Evolutionary conservation across 352 stramenopile species (phyloP).

Genomic region (Phytophthora crassamura): DNA sequence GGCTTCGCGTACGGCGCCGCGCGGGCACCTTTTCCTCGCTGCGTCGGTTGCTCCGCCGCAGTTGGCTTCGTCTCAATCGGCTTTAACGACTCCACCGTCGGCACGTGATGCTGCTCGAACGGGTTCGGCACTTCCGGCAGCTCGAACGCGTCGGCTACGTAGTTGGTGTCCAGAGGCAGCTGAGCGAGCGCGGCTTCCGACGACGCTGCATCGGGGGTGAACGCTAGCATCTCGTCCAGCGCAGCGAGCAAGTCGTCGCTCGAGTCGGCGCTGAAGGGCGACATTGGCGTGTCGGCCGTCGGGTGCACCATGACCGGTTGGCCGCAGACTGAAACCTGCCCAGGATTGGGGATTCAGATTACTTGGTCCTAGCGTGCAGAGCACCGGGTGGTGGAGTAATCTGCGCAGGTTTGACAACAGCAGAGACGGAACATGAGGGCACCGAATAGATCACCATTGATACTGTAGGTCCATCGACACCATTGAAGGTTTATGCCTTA

Average conservation of each 20-base stretch:
- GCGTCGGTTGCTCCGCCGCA: background rate
- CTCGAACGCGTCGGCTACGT: slow-evolving; percentile 23
- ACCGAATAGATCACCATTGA: too few relatives aligned
- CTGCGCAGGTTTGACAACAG: background rate
- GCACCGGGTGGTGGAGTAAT: slow-evolving; percentile 1
- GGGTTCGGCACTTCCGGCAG: slow-evolving; percentile 28
- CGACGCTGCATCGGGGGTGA: slow-evolving; percentile 16
- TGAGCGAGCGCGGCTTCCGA: background rate
- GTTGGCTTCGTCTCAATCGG: background rate
- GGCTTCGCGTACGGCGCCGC: slow-evolving; percentile 23
- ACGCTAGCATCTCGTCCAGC: slow-evolving; percentile 36
- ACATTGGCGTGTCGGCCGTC: slow-evolving; percentile 15
- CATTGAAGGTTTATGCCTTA: too few relatives aligned
- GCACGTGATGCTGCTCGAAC: slow-evolving; percentile 18
- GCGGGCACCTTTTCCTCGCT: slow-evolving; percentile 27
- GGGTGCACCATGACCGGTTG: background rate
- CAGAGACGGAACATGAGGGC: background rate
- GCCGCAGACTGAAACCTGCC: too few relatives aligned
- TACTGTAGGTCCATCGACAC: too few relatives aligned
- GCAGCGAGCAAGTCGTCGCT: slow-evolving; percentile 35
- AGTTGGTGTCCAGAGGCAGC: slow-evolving; percentile 17
- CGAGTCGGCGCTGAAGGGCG: slow-evolving; percentile 14
- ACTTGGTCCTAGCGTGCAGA: background rate
- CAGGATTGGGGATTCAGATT: too few relatives aligned
- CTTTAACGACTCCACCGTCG: slow-evolving; percentile 1